These are phyloP conservation scores for Aspergillus latus DNA, from an alignment of 2,329 filamentous ascomycete genomes.

Conservation along the genomic window DNA sequence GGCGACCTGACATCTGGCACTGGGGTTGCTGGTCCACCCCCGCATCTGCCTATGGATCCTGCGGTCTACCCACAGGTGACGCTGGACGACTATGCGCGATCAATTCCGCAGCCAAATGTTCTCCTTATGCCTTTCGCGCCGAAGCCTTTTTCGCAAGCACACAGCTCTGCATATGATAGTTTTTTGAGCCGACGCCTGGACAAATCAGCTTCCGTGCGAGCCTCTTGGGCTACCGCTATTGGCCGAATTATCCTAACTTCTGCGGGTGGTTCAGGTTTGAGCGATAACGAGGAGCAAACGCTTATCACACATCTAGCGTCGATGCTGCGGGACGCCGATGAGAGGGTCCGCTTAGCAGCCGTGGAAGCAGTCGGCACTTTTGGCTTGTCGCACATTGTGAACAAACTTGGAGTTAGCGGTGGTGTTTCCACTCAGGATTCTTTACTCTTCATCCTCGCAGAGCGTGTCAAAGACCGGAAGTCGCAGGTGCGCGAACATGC, in stretches of 20 bases:
- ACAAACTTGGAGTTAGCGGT: conserved; percentile 75
- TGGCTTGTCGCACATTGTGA: conserved; percentile 74
- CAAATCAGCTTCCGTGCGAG: conserved; percentile 77
- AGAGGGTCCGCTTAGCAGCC: conserved; percentile 86
- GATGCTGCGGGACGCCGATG: conserved; percentile 83
- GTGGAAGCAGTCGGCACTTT: conserved; percentile 81
- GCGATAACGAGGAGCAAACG: conserved; percentile 73
- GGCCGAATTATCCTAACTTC: conserved; percentile 89
- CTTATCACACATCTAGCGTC: conserved; percentile 74
- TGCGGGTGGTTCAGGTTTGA: conserved; percentile 84
- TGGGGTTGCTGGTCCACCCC: conserved; percentile 82
- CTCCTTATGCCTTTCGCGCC: conserved; percentile 82
- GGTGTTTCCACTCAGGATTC: conserved; percentile 74
- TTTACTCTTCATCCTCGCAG: conserved; percentile 76
- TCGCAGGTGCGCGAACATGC: conserved; percentile 78
- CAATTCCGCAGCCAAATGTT: conserved; percentile 57
- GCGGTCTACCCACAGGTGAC: conserved; percentile 72
- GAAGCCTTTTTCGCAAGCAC: conserved; percentile 83
- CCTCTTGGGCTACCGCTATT: conserved; percentile 80
- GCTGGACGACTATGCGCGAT: conserved; percentile 48
- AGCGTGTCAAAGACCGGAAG: conserved; percentile 84
- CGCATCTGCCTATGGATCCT: conserved; percentile 70
- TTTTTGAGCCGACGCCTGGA: conserved; percentile 85
- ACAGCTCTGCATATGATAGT: conserved; percentile 74
- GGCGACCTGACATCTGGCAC: conserved; percentile 95